Evolutionary conservation across 176 grass and related monocot species (phyloP).

Genomic region (Triticum dicoccoides): DNA sequence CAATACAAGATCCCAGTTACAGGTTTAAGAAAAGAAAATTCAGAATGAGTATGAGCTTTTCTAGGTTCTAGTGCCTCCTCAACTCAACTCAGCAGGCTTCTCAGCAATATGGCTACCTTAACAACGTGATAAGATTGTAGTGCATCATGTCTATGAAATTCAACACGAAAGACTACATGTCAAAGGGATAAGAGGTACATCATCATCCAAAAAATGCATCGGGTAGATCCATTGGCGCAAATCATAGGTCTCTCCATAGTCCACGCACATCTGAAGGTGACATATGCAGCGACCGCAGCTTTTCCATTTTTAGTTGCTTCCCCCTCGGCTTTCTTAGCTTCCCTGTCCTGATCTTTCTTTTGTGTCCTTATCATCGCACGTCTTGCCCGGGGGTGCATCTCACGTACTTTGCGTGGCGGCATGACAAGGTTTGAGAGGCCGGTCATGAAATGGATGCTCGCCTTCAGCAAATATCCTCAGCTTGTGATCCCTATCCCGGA

Average conservation of each 20-base stretch:
- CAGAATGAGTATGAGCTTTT: background rate
- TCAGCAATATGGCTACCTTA: background rate
- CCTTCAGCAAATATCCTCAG: constrained; percentile 71
- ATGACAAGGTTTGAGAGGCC: constrained; percentile 63
- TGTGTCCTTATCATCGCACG: constrained; percentile 70
- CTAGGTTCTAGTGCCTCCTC: background rate
- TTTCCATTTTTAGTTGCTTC: constrained; percentile 33
- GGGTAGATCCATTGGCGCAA: background rate
- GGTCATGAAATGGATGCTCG: constrained; percentile 77
- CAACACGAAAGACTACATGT: background rate
- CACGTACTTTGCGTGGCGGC: constrained; percentile 61
- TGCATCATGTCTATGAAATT: background rate
- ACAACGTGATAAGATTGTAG: background rate
- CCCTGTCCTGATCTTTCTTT: constrained; percentile 71
- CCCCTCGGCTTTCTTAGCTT: constrained; percentile 37
- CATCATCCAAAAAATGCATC: background rate
- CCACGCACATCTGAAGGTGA: background rate
- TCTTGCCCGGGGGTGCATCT: constrained; percentile 75
- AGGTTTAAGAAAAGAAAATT: background rate
- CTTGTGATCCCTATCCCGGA: constrained; percentile 83
- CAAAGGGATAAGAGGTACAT: background rate
- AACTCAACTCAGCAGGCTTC: background rate
- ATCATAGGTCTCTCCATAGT: background rate
- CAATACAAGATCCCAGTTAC: background rate
- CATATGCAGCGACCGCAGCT: constrained; percentile 25